Evolutionary conservation across 2,329 filamentous ascomycete species (phyloP), one percentile per base, ranked within the genome.

Genomic region (Alternaria incomplexa): DNA sequence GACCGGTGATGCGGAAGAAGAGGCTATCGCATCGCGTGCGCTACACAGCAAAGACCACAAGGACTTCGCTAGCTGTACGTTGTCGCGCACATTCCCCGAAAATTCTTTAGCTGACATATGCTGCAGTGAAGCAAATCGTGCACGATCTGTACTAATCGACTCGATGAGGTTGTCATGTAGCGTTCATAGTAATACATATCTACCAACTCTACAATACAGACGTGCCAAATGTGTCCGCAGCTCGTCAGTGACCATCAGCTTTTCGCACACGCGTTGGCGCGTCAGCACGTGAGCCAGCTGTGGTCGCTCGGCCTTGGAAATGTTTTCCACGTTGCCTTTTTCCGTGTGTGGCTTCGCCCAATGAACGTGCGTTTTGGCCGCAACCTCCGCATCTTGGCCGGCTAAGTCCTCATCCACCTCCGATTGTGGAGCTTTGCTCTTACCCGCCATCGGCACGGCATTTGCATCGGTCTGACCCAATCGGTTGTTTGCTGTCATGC

Each of bases 41-140:
- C 67, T 79, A 20, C 75, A 75, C 36, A 77, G 76, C 61, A 79
- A 77, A 57, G 76, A 78, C 5, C 77, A 79, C 65, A 77, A 78
- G 50, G 77, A 79, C 45, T 79, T 78, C 58, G 70, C 66, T 6
- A 77, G 70, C 53, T 57, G 77, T 79, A 68, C 71, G 76, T 66
- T 20, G n/a, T 47, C 11, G 45, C 1, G 2, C 22, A 3, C 2
- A 4, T 13, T n/a, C 11, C n/a, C 8, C 4, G 4, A 1, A 30
- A n/a, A 6, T 25, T 30, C 26, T 32, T 3, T 6, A 6, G 15
- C 67, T 73, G 40, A 73, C 56, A 26, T 30, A 13, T 51, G 4
- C 8, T 4, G 17, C 43, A 79, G 77, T 79, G 54, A 78, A 77
- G 63, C 57, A 70, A 43, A 79, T 79, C 48, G 73, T 79, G 10